Evolutionary conservation across 2,329 filamentous ascomycete genomes (phyloP), one percentile per base, ranked within the genome.

Genomic region (Fonsecaea multimorphosa): DNA sequence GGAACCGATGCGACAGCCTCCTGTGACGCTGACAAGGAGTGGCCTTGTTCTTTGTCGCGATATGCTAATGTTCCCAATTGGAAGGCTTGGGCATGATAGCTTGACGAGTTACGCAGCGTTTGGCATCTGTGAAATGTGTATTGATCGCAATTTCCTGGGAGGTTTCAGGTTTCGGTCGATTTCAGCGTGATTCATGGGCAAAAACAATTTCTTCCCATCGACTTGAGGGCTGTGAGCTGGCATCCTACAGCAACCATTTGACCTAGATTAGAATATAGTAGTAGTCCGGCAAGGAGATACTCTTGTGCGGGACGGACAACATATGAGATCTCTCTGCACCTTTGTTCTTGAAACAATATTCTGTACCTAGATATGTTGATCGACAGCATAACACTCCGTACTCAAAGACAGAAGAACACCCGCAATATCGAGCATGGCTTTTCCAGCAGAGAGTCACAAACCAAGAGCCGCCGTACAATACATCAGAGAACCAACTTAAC

Each of bases 401-500:
- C 4, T 31, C 27, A n/a, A 7, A 34, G n/a, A n/a, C 29, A 7
- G 19, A 16, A 7, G 19, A 16, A 27, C 52, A 19, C 27, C 29
- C 27, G 14, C 9, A 22, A 7, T 19, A 12, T 34, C 14, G 52
- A 19, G 31, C 27, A 32, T n/a, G 27, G 11, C 16, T 29, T 52
- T 52, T 27, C 19, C 49, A n/a, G 14, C 52, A 49, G 19, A 2
- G 1, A 27, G 8, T 12, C 9, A 12, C 9, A 24, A 24, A 49
- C 44, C 8, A 49, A 24, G n/a, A 24, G 52, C 52, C 27, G 11
- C 31, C 31, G 29, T 32, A 12, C 14, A 24, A 49, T 9, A 51
- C 12, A 27, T 70, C 61, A 71, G 36, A 71, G 56, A 3, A 67
- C 66, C 22, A 71, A 46, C 61, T 93, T 89, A 32, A 98, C 86